Evolutionary conservation across 192 early-diverging fungal genomes (phyloP).

Genomic region (Dissophora globulifera): DNA sequence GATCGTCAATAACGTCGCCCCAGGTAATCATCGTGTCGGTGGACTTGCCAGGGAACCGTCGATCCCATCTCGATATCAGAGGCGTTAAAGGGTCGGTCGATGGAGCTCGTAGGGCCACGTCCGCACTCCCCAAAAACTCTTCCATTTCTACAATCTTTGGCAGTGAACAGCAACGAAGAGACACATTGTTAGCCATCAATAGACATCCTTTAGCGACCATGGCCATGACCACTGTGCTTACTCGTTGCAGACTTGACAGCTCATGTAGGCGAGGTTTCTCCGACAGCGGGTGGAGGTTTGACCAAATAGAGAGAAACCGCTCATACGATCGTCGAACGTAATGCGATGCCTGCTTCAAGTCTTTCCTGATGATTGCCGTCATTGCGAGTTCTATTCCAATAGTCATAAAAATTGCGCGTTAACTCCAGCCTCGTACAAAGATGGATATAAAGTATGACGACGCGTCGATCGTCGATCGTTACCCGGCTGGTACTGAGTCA

Average conservation of each 20-base stretch:
- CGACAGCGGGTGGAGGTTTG: constrained; percentile 61
- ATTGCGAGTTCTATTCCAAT: constrained; percentile 56
- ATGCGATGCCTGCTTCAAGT: constrained; percentile 57
- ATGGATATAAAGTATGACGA: too few species aligned
- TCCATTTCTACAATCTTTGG: constrained; percentile 64
- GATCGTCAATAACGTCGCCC: constrained; percentile 66
- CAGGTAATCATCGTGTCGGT: constrained; percentile 67
- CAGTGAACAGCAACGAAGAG: too few species aligned
- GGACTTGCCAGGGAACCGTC: constrained; percentile 57
- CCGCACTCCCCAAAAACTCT: constrained; percentile 55
- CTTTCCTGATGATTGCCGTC: constrained; percentile 43
- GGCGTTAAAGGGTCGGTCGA: constrained; percentile 20
- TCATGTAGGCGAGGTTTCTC: constrained; percentile 53
- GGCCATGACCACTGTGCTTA: constrained; percentile 22
- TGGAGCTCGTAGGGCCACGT: constrained; percentile 16
- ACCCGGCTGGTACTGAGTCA: constrained; percentile 53
- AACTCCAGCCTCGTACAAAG: too few species aligned
- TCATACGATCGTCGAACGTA: constrained; percentile 59
- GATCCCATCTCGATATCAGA: constrained; percentile 36
- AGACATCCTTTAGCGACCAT: too few species aligned
- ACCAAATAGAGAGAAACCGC: constrained; percentile 56
- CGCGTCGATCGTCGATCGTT: too few species aligned
- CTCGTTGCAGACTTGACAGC: constrained; percentile 55
- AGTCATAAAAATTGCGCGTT: neutral
- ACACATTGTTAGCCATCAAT: too few species aligned